Evolutionary conservation across 2,329 filamentous ascomycete genomes (phyloP), one percentile per base, ranked within the genome.

Genomic region (Nemania abortiva): DNA sequence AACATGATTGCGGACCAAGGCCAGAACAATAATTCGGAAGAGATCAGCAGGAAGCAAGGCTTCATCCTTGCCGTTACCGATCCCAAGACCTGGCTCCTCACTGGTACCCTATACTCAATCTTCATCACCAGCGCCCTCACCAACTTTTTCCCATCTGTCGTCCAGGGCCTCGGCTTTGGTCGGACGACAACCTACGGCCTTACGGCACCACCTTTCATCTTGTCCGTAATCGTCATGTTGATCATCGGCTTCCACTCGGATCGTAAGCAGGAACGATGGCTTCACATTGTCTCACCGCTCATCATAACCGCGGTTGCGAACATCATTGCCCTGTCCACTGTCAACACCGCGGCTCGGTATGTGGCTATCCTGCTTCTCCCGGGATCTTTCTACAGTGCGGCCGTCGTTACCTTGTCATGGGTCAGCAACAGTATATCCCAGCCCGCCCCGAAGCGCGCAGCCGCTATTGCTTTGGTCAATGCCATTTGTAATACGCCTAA

Each of bases 91-190:
- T 82, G 81, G 80, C 72, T 81, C 6, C 73, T 82, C 6, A 76
- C 78, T 72, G 77, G 77, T 0, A 76, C 77, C 34, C 74, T 79
- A 11, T 79, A 78, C 62, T 65, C 65, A 4, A 79, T 74, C 29
- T 79, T 76, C 69, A 77, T 77, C 58, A 72, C 74, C 55, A 74
- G 74, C 58, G 73, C 75, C 9, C 72, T 77, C 70, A 72, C 76
- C 72, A 76, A 79, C 69, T 75, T 73, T 67, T 74, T 77, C 66
- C 75, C 74, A 29, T 70, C 74, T 2, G 75, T 87, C 80, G 74
- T 81, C 81, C 61, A 83, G 81, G 74, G 84, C 79, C 76, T 83
- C 78, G 64, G 85, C 81, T 69, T 84, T 83, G 69, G 81, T 81
- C 78, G 69, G 22, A 76, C 65, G 39, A 74, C 68, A 18, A 73